These are phyloP conservation scores for Jimgerdemannia flammicorona DNA, from an alignment of 192 early-diverging fungal genomes.

Conservation along the genomic window DNA sequence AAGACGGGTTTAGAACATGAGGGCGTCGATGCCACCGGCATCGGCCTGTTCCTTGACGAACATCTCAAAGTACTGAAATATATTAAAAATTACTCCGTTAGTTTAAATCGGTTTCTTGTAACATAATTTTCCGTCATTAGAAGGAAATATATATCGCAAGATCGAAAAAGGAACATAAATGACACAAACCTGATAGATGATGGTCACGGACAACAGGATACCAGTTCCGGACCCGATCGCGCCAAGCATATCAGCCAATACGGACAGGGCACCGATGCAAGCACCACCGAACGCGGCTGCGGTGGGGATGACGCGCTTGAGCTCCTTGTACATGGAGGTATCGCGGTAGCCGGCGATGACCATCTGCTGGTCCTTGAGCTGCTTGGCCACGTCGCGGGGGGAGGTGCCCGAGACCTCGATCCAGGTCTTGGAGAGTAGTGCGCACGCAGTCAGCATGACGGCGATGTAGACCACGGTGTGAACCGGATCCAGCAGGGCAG, in stretches of 20 bases:
- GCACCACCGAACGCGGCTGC: constrained; percentile 98
- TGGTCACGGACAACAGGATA: constrained; percentile 97
- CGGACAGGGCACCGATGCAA: constrained; percentile 92
- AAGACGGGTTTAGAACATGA: constrained; percentile 14
- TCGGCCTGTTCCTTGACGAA: constrained; percentile 39
- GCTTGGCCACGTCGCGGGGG: constrained; percentile 94
- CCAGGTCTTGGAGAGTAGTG: constrained; percentile 97
- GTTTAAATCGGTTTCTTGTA: no score
- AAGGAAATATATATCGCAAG: no score
- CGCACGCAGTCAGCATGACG: constrained; percentile 95
- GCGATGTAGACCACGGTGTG: constrained; percentile 92
- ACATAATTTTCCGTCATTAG: no score
- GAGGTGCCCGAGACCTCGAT: constrained; percentile 98
- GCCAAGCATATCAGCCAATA: constrained; percentile 94
- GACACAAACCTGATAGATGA: constrained; percentile 76
- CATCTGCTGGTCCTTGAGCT: constrained; percentile 97
- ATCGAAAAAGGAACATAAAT: neutral
- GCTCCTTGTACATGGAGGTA: constrained; percentile 98
- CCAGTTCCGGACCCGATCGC: constrained; percentile 99
- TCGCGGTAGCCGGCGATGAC: constrained; percentile 94
- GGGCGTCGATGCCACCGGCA: constrained; percentile 27
- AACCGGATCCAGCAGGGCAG: constrained; percentile 87
- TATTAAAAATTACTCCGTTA: neutral
- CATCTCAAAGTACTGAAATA: constrained; percentile 38
- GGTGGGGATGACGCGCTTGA: constrained; percentile 97